Evolutionary conservation across 1,284 basidiomycete species (phyloP), one percentile per base, ranked within the genome.

Genomic region (Prillingera fragicola): DNA sequence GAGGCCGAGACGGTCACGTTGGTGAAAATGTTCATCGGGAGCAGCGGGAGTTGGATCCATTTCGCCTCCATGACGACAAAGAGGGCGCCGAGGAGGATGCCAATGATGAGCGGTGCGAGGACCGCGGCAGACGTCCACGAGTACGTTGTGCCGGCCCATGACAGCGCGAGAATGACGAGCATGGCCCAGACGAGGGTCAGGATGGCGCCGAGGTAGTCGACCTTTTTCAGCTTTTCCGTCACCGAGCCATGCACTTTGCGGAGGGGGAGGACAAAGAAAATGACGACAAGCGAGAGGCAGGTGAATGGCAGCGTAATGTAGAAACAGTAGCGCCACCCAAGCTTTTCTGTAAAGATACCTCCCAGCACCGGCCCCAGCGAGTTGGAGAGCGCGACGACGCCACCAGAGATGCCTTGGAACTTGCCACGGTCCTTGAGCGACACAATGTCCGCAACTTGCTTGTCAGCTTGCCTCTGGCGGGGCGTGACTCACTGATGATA

Each of bases 51-150:
- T 28, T 67, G 69, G 1, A 83, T 81, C 1, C 80, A 73, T 59
- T 79, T 82, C 76, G 80, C 82, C 68, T 88, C 85, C 75, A 83
- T 84, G 14, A 81, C 39, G 38, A 83, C 77, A 63, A 87, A 87
- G 1, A 83, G 43, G 0, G 58, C 67, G 9, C 80, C 65, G 1
- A 83, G 73, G 3, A 78, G 52, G 10, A 80, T 52, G 0, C 84
- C 82, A 0, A 79, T 75, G 34, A 78, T 66, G 2, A 87, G 66
- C 0, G 82, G 78, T 1, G 75, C 82, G 15, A 85, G 67, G 12
- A 85, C 80, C 1, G 78, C 70, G 0, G 80, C 75, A 0, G 82
- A 84, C 7, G 65, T 71, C 82, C 83, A 84, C 4, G 82, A 76
- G 54, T 83, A 83, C 2, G 79, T 79, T 0, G 81, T 75, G 3